Evolutionary conservation across 129 eudicot genomes (phyloP).

Genomic region (Tagetes patula): DNA sequence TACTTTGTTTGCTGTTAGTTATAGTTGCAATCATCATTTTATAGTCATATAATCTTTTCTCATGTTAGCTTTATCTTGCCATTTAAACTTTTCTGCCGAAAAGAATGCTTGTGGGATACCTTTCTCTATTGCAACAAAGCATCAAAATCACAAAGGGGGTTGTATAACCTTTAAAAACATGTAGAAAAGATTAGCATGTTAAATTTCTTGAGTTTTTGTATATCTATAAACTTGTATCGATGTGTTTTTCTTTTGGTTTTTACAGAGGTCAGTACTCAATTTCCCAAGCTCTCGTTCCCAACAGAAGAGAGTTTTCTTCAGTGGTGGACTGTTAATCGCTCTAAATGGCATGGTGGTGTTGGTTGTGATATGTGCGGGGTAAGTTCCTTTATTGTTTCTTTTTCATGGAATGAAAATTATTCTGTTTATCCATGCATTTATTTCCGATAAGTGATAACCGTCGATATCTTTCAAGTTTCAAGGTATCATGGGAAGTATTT

Average conservation of each 20-base stretch:
- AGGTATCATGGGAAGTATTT: background rate
- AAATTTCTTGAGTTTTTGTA: conserved; percentile 1
- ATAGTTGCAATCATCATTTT: background rate
- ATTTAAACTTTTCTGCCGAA: background rate
- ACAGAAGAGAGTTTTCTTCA: conserved; percentile 41
- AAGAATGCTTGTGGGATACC: background rate
- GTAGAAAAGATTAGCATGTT: background rate
- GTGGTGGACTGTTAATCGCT: conserved; percentile 40
- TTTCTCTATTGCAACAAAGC: background rate
- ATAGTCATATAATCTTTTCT: background rate
- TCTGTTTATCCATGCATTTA: background rate
- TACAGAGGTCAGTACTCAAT: conserved; percentile 35
- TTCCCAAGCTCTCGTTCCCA: conserved; percentile 29
- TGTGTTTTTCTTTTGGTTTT: conserved; percentile 33
- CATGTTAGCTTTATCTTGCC: background rate
- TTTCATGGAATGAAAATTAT: background rate
- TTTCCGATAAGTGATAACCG: background rate
- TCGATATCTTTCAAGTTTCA: background rate
- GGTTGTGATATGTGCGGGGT: conserved; percentile 90
- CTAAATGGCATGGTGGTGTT: conserved; percentile 47
- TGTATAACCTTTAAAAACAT: background rate
- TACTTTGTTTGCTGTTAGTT: conserved; percentile 18
- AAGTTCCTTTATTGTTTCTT: conserved; percentile 20
- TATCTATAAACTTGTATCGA: conserved; percentile 15
- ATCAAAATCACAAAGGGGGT: conserved; percentile 14